These are phyloP conservation scores for Sclerotinia minor DNA, from an alignment of 2,329 filamentous ascomycete genomes.

Conservation along the genomic window DNA sequence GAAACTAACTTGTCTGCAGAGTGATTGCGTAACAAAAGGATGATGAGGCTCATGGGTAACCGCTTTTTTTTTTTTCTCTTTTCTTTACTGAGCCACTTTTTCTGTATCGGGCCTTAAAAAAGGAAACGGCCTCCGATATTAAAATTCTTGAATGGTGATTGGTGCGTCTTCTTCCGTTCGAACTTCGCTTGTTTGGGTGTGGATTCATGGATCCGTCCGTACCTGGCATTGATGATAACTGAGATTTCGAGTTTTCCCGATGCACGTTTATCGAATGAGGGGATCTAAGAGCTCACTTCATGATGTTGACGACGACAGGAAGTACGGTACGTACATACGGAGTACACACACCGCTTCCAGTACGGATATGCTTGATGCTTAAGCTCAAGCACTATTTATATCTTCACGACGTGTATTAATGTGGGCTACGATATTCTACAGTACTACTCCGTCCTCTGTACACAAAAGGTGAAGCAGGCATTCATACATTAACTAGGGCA, in stretches of 20 bases:
- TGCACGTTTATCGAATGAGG: slow-evolving; percentile 6
- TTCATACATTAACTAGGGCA: neutral
- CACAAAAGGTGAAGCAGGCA: neutral
- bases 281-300: neutral
- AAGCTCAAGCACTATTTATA: neutral
- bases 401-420: neutral
- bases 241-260: slow-evolving; percentile 20
- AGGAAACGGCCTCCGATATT: neutral
- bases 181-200: neutral
- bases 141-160: neutral
- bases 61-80: neutral
- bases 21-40: slow-evolving; percentile 16
- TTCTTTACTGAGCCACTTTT: neutral
- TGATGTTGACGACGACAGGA: neutral
- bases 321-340: neutral
- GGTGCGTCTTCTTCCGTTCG: slow-evolving; percentile 1
- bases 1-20: neutral
- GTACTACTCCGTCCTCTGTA: too few relatives aligned
- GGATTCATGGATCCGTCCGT: slow-evolving; percentile 11
- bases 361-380: neutral
- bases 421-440: neutral
- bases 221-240: slow-evolving; percentile 14
- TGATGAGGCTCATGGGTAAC: slow-evolving; percentile 14
- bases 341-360: slow-evolving; percentile 1
- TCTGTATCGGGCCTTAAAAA: slow-evolving; percentile 16